Evolutionary conservation across 176 grass and related monocot genomes (phyloP), one percentile per base, ranked within the genome.

Genomic region (Oryza coarctata): DNA sequence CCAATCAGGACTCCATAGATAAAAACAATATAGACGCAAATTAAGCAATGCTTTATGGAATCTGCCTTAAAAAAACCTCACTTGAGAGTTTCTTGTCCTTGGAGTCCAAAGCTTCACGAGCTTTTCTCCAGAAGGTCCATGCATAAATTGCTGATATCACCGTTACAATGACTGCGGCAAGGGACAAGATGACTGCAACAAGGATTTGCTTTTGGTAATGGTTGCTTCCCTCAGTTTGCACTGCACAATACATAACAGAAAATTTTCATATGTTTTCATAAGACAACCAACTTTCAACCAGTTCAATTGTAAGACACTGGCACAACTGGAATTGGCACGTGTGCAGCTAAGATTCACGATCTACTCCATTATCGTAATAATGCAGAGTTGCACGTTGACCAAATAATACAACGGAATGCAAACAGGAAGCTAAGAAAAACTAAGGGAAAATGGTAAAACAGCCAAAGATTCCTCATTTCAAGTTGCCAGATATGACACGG

Each of bases 41-140:
- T 12, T 14, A 63, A 60, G 18, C 38, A 76, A 32, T 25, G 0
- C 6, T 57, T 39, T 76, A 25, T 68, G 6, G 35, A 70, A 86
- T 67, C 40, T 72, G 76, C 23, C 14, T 39, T 64, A 52, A 77
- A 52, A 77, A 50, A 32, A 69, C 17, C 63, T 50, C 74, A 95
- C 90, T 86, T 90, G 85, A 87, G 66, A 52, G 83, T 81, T 89
- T 87, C 28, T 80, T 83, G 41, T 82, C 85, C 68, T 90, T 83
- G 14, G 73, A 70, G 61, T 83, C 10, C 35, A 77, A 64, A 80
- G 80, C 78, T 85, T 84, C 62, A 14, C 74, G 82, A 65, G 78
- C 61, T 68, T 87, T 92, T 52, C 74, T 78, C 82, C 87, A 90
- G 25, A 77, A 84, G 17, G 32, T 52, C 43, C 73, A 77, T 50